phyloP scores from a whole-genome alignment of 176 grass and related monocot genomes.

The Typha latifolia region DNA sequence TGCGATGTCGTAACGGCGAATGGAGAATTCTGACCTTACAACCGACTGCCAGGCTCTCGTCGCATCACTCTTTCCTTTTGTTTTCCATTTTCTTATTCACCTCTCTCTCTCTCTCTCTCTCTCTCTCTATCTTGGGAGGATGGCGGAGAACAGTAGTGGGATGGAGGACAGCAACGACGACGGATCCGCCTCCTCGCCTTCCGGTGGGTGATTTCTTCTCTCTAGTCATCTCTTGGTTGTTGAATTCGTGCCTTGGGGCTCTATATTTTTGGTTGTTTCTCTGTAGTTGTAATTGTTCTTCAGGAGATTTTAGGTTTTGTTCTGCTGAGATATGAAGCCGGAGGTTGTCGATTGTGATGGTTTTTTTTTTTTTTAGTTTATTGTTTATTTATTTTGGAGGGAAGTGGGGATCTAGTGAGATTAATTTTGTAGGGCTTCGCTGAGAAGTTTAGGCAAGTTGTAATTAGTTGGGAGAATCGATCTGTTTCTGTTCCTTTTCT shows the following conservation, averaged over 20 bases:
- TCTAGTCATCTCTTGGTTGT: not conserved
- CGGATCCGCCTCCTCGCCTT: slow-evolving; percentile 21
- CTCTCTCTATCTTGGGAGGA: not conserved
- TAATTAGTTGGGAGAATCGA: no score
- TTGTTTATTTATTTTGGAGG: no score
- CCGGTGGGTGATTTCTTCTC: slow-evolving; percentile 18
- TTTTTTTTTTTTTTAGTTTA: no score
- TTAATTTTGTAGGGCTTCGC: no score
- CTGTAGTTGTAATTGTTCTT: not conserved
- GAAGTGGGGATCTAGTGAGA: no score
- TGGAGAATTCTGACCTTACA: not conserved
- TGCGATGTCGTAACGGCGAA: not conserved
- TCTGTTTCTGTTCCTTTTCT: no score
- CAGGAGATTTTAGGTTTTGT: not conserved
- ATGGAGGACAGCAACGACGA: slow-evolving; percentile 11
- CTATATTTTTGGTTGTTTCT: not conserved
- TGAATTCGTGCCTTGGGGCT: not conserved
- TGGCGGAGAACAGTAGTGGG: slow-evolving; percentile 24
- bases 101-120: not conserved
- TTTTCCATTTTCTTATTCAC: no score
- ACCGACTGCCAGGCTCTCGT: no score
- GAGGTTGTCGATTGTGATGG: no score
- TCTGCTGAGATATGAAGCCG: no score
- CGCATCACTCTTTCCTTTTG: no score
- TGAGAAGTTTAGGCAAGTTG: no score